Evolutionary conservation across 805 yeast species (phyloP).

Genomic region (Teunomyces kruisii): DNA sequence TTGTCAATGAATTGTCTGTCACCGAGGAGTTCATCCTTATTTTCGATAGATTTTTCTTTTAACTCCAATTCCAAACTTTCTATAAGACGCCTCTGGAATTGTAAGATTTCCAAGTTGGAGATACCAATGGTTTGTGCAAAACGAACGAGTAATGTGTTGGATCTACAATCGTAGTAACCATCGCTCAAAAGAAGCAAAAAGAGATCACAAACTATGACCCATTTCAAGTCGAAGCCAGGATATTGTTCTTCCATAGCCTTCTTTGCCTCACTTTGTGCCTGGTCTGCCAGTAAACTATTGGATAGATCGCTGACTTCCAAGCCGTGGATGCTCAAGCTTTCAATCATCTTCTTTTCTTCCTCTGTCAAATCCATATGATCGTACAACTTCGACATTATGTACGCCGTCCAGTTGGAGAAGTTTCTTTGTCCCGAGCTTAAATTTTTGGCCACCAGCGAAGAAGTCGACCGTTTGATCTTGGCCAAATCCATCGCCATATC

Average conservation of each 20-base stretch:
- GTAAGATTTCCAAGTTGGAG: slow-evolving; percentile 66
- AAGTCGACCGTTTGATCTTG: slow-evolving; percentile 49
- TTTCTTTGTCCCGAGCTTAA: slow-evolving; percentile 70
- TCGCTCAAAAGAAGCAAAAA: slow-evolving; percentile 78
- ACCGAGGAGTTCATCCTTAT: slow-evolving; percentile 71
- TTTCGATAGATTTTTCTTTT: slow-evolving; percentile 50
- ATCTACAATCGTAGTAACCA: slow-evolving; percentile 85
- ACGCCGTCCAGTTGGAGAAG: slow-evolving; percentile 81
- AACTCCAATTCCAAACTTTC: slow-evolving; percentile 84
- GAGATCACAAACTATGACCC: slow-evolving; percentile 93
- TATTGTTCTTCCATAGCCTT: slow-evolving; percentile 9
- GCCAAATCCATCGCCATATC: slow-evolving; percentile 84
- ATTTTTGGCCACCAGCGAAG: slow-evolving; percentile 55
- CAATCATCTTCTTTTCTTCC: slow-evolving; percentile 87
- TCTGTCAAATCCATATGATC: slow-evolving; percentile 73
- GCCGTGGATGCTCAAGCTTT: slow-evolving; percentile 80
- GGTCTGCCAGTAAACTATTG: slow-evolving; percentile 48
- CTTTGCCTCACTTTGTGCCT: slow-evolving; percentile 6
- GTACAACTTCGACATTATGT: slow-evolving; percentile 67
- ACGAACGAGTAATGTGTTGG: slow-evolving; percentile 70
- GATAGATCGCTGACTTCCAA: slow-evolving; percentile 71
- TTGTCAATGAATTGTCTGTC: slow-evolving; percentile 72
- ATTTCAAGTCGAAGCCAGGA: slow-evolving; percentile 62
- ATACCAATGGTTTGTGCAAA: slow-evolving; percentile 68
- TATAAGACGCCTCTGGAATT: slow-evolving; percentile 87